These are phyloP conservation scores for Vitis hybrid DNA, from an alignment of 177 flowering plant genomes.

Conservation along the genomic window DNA sequence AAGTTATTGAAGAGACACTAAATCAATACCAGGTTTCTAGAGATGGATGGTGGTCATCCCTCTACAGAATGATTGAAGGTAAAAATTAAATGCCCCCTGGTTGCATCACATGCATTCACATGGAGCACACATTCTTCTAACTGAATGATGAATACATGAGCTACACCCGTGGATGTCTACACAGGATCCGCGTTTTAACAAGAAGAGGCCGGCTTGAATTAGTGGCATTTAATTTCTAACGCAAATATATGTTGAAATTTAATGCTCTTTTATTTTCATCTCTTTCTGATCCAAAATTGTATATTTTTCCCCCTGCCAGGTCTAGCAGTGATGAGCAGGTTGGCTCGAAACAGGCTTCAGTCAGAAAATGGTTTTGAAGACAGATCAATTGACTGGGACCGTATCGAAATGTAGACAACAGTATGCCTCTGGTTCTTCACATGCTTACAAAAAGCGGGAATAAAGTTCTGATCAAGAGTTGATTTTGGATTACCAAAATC, in stretches of 20 bases:
- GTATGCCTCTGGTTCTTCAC: background rate
- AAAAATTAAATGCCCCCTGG: background rate
- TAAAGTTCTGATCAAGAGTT: background rate
- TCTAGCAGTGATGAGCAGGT: conserved; percentile 77
- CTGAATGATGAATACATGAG: background rate
- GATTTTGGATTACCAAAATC: too few species aligned
- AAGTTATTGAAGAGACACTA: conserved; percentile 65
- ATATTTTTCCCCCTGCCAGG: conserved; percentile 42
- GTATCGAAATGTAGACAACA: conserved; percentile 37
- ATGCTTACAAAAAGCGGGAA: background rate
- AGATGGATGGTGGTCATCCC: conserved; percentile 94
- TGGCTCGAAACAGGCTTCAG: conserved; percentile 61
- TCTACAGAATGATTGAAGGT: conserved; percentile 94
- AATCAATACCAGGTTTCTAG: conserved; percentile 55
- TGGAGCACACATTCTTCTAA: background rate
- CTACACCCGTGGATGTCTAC: background rate
- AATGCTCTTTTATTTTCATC: background rate
- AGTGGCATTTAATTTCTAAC: too few species aligned
- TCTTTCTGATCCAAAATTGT: background rate
- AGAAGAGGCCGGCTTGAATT: too few species aligned
- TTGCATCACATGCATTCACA: background rate
- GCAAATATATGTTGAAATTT: too few species aligned
- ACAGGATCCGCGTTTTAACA: too few species aligned
- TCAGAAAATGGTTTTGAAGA: conserved; percentile 51
- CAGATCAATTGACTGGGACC: conserved; percentile 64